phyloP scores from a whole-genome alignment of 1,139 yeast genomes.

The Candida sanyaensis region DNA sequence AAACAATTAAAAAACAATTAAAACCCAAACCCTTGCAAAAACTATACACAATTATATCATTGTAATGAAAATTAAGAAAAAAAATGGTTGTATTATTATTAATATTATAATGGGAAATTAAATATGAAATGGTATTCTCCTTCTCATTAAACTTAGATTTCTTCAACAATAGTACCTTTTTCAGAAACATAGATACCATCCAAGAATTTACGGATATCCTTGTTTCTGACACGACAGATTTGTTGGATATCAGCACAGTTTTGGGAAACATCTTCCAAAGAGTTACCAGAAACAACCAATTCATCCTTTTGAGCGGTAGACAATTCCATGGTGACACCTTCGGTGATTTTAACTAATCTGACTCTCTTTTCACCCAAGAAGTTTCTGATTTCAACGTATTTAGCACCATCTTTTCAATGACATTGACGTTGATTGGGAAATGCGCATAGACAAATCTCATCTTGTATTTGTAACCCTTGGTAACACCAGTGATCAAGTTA shows the following conservation, averaged over 20 bases:
- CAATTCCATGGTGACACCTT: conserved; percentile 85
- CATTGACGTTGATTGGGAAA: conserved; percentile 99
- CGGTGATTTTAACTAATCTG: conserved; percentile 80
- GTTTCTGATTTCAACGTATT: conserved; percentile 94
- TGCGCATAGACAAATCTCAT: conserved; percentile 99
- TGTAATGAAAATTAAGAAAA: conserved; percentile 14
- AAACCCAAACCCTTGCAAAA: conserved; percentile 6
- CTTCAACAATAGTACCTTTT: conserved; percentile 83
- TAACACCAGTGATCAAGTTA: conserved; percentile 97
- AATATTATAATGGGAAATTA: neutral
- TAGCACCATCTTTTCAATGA: conserved; percentile 73
- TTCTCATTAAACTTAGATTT: conserved; percentile 35
- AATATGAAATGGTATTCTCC: neutral
- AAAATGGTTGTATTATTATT: conserved; percentile 9
- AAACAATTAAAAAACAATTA: conserved; percentile 26
- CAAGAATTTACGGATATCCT: conserved; percentile 99
- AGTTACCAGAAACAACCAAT: conserved; percentile 90
- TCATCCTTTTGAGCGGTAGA: conserved; percentile 93
- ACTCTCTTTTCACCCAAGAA: conserved; percentile 98
- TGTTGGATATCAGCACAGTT: conserved; percentile 99
- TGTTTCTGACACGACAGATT: conserved; percentile 98
- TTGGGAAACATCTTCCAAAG: conserved; percentile 97
- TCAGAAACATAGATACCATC: conserved; percentile 99
- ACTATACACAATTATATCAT: conserved; percentile 3
- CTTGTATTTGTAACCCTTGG: conserved; percentile 99